Evolutionary conservation across 2,329 filamentous ascomycete genomes (phyloP), one percentile per base, ranked within the genome.

Genomic region (Westerdykella sp.): DNA sequence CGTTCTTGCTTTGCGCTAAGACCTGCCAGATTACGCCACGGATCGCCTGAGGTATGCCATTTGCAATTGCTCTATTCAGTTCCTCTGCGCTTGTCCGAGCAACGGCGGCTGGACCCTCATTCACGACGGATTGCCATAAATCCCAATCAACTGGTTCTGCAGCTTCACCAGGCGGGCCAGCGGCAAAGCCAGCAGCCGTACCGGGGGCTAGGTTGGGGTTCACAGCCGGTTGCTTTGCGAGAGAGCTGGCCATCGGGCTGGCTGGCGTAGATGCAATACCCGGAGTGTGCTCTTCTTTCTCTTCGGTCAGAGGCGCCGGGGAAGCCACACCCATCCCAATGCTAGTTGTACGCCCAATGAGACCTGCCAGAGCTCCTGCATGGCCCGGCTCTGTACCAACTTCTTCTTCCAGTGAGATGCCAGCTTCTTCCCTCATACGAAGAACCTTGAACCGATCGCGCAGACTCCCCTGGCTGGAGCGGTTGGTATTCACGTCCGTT

Each of bases 1-100:
- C 85, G 55, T 88, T 95, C 68, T 95, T 95, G 70, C 90, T 96
- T 62, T 95, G 88, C 3, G 93, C 89, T 48, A 98, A 73, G 6
- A 97, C 91, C 69, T 98, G 93, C 93, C 93, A 98, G 40, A 98
- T 90, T 2, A 98, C 93, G n/a, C 93, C 94, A 45, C 93, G 83
- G 48, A 98, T 95, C 3, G 90, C 91, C 53, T 84, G 89, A 1
- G 93, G 93, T 44, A 98, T 98, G 25, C 93, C 93, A 32, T 84
- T 86, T 39, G 91, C 87, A 55, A 98, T 96, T 16, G 93, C 90
- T 52, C 78, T 81, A 61, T 91, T 95, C 44, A 98, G 73, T 63
- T 96, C 90, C 57, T 94, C 87, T 0, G 91, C 78, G 59, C 89
- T 95, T 4, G 88, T 89, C 46, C 87, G 81, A 10, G 87, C 85